Base-by-base conservation (phyloP, 2,329 filamentous ascomycete genomes). In the Pseudocercospora macadamiae region DNA sequence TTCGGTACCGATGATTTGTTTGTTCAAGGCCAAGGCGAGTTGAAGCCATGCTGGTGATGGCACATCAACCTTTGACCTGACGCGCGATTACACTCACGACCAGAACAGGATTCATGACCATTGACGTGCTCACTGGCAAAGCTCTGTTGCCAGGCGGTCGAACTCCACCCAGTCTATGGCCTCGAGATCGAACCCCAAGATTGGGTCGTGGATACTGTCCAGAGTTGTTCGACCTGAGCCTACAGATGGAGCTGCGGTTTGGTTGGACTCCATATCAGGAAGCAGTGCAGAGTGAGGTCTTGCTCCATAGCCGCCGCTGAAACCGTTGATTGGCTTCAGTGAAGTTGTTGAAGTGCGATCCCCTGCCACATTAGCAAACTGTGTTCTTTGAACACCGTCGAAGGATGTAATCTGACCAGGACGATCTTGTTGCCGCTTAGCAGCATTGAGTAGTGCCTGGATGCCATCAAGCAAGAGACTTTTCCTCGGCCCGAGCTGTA, bases 91-190 rank as follows among this genome's bases (percentile, higher is more conserved):
- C n/a, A n/a, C n/a, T n/a, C n/a, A n/a, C n/a, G n/a, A n/a, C n/a
- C n/a, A n/a, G n/a, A n/a, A n/a, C n/a, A n/a, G n/a, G n/a, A n/a
- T n/a, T n/a, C n/a, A n/a, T n/a, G n/a, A n/a, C n/a, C n/a, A n/a
- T n/a, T n/a, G n/a, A n/a, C n/a, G n/a, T 32, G 3, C 25, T 49
- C 47, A 49, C 54, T 61, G 64, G 42, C 65, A 66, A 23, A 69
- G 57, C 55, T 68, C 66, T 8, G 56, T 57, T 16, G 66, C 62
- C 36, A 69, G 53, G 12, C 66, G 64, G 47, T 69, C 66, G 36
- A 69, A 69, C 39, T 69, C 65, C 2, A 58, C 61, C 66, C 66
- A 69, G 49, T 69, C 66, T 5, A 69, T 64, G n/a, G 66, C 62
- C 32, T 65, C 62, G 28, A 68, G 30, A 30, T 67, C 66, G 14